These are phyloP conservation scores for Fusarium sp. DNA, from an alignment of 2,329 filamentous ascomycete species.

Conservation along the genomic window DNA sequence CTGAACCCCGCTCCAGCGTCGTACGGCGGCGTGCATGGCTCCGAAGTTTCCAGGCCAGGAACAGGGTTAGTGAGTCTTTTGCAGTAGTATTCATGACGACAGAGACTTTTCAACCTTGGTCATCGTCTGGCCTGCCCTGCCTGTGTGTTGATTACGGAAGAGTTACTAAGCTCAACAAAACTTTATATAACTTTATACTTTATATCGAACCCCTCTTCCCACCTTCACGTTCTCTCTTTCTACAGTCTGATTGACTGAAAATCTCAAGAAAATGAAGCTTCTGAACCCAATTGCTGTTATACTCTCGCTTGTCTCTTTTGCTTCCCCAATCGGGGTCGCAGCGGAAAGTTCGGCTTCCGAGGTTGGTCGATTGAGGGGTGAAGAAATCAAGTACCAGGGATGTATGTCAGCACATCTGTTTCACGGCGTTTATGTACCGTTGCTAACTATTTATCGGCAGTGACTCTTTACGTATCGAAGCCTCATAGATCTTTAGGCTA, in stretches of 20 bases:
- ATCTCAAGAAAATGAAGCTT: conserved; percentile 3
- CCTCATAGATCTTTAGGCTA: conserved; percentile 1
- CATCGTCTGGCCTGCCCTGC: background rate
- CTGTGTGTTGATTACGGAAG: background rate
- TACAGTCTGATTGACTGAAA: too few relatives aligned
- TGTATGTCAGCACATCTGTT: background rate
- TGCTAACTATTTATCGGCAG: background rate
- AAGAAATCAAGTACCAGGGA: conserved; percentile 14
- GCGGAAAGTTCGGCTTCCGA: background rate
- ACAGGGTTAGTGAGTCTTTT: background rate
- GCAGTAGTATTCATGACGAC: conserved; percentile 1
- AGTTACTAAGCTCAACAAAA: background rate
- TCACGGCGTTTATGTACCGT: background rate
- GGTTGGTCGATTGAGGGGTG: background rate
- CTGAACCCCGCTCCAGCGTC: background rate
- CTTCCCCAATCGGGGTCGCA: background rate
- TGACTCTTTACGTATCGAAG: conserved; percentile 24
- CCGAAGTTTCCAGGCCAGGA: background rate
- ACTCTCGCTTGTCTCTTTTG: conserved; percentile 1
- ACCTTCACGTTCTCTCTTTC: too few relatives aligned
- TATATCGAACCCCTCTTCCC: background rate
- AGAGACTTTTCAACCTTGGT: background rate
- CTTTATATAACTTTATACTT: background rate
- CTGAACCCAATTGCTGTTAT: conserved; percentile 6
- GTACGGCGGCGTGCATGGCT: background rate